A percentile compares a stretch with the other conserved stretches of the same genome.
phyloP scores from a whole-genome alignment of 495 filamentous ascomycete species.

The Talaromyces ruber region DNA sequence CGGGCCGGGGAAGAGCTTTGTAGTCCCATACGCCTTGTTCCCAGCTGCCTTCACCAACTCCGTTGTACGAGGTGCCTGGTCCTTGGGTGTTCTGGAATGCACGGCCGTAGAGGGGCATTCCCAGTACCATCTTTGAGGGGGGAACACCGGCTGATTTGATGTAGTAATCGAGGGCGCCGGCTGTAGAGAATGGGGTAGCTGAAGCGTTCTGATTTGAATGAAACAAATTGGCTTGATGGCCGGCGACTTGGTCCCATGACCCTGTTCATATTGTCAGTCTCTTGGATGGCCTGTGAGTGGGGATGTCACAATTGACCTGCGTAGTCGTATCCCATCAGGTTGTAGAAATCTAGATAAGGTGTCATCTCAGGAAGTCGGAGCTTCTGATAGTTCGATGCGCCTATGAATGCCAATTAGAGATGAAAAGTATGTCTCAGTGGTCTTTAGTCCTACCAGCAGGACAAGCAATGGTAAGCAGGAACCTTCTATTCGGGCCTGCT shows the following conservation, averaged over 20 bases:
- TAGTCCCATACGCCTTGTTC: constrained; percentile 79
- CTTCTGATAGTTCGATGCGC: constrained; percentile 55
- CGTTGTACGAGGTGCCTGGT: constrained; percentile 56
- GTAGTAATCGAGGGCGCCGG: constrained; percentile 58
- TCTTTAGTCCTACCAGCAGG: constrained; percentile 27
- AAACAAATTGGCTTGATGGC: constrained; percentile 72
- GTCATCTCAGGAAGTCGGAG: constrained; percentile 64
- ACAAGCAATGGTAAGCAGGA: constrained; percentile 71
- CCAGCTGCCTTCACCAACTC: constrained; percentile 58
- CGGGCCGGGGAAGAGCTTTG: constrained; percentile 44
- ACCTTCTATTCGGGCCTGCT: constrained; percentile 45
- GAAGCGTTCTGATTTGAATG: constrained; percentile 37
- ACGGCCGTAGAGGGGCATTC: constrained; percentile 81
- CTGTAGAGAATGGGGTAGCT: constrained; percentile 62
- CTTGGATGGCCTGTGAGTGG: background rate
- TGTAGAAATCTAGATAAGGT: constrained; percentile 58
- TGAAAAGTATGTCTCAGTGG: background rate
- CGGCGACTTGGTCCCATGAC: constrained; percentile 58
- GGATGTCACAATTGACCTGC: constrained; percentile 26
- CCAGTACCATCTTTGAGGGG: constrained; percentile 64
- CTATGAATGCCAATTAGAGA: constrained; percentile 27
- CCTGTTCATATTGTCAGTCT: constrained; percentile 51
- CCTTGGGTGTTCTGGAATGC: constrained; percentile 67
- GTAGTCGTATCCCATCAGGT: constrained; percentile 74
- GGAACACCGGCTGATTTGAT: constrained; percentile 46